Evolutionary conservation across 352 stramenopile species (phyloP), one percentile per base, ranked within the genome.

Genomic region (Thalassiosira delicatula): DNA sequence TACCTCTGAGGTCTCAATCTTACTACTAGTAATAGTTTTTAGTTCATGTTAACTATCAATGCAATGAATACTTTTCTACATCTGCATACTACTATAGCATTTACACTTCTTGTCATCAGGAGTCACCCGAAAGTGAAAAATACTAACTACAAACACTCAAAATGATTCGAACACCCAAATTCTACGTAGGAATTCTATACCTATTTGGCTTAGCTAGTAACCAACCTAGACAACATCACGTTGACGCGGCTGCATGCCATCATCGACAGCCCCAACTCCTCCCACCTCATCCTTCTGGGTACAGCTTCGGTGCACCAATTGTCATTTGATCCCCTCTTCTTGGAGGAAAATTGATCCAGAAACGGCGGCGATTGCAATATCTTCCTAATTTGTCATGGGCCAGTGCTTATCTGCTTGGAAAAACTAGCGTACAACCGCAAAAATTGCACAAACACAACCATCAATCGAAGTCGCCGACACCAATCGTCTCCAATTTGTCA

Each of bases 71-170:
- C n/a, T n/a, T n/a, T n/a, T n/a, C n/a, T n/a, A n/a, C n/a, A n/a
- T n/a, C n/a, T n/a, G n/a, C n/a, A n/a, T n/a, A n/a, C n/a, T n/a
- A n/a, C n/a, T n/a, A n/a, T n/a, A n/a, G n/a, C n/a, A n/a, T n/a
- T n/a, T n/a, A n/a, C n/a, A 49, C 40, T 49, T 49, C 40, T 49
- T 49, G 40, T 49, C 40, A 49, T 49, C 40, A 49, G 40, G 40
- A 49, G 40, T 49, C 40, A 49, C 40, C 40, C 8, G 8, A 49
- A 49, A 49, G 17, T 49, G 8, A 49, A 49, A 49, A 49, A 17
- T 49, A 49, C 17, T 49, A n/a, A n/a, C n/a, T n/a, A n/a, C n/a
- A n/a, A n/a, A n/a, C n/a, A n/a, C 17, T 8, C 8, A 49, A 49
- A 49, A 49, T 49, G 40, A 49, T 17, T 17, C 8, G 17, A 49